These are phyloP conservation scores for Geotrichum macrosporum DNA, from an alignment of 1,139 yeast species.

Conservation along the genomic window DNA sequence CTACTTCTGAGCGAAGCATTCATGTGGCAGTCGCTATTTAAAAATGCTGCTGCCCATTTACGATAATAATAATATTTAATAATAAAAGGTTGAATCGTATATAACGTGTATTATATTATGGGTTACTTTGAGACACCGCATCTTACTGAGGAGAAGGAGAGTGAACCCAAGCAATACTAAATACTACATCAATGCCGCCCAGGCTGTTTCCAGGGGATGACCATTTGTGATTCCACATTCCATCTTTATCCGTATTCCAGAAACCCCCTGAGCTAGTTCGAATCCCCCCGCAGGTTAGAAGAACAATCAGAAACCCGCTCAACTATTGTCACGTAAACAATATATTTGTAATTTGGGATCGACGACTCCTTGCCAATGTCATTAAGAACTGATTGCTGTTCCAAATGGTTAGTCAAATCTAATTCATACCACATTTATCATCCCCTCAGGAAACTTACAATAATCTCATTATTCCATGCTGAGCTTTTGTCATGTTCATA, in stretches of 20 bases:
- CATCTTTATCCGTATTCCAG: constrained; percentile 38
- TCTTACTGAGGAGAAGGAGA: constrained; percentile 17
- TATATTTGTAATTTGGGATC: constrained; percentile 32
- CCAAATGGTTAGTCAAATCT: constrained; percentile 2
- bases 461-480: constrained; percentile 26
- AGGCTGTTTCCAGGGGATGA: constrained; percentile 17
- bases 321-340: constrained; percentile 32
- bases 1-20: constrained; percentile 90
- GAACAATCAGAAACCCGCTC: constrained; percentile 25
- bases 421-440: background rate
- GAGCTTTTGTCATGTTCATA: constrained; percentile 24
- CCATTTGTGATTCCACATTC: constrained; percentile 36
- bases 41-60: constrained; percentile 65
- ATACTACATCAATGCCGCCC: constrained; percentile 27
- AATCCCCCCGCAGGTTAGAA: constrained; percentile 32
- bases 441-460: constrained; percentile 18
- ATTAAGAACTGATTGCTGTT: constrained; percentile 24
- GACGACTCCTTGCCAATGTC: constrained; percentile 28
- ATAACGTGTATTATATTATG: too few species aligned
- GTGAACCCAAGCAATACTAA: constrained; percentile 37
- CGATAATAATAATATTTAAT: too few species aligned
- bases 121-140: constrained; percentile 7
- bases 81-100: too few species aligned
- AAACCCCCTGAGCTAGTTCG: constrained; percentile 33
- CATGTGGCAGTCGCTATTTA: constrained; percentile 91